These are phyloP conservation scores for Hypoxylon lienhwacheense DNA, from an alignment of 495 filamentous ascomycete genomes.

Conservation along the genomic window DNA sequence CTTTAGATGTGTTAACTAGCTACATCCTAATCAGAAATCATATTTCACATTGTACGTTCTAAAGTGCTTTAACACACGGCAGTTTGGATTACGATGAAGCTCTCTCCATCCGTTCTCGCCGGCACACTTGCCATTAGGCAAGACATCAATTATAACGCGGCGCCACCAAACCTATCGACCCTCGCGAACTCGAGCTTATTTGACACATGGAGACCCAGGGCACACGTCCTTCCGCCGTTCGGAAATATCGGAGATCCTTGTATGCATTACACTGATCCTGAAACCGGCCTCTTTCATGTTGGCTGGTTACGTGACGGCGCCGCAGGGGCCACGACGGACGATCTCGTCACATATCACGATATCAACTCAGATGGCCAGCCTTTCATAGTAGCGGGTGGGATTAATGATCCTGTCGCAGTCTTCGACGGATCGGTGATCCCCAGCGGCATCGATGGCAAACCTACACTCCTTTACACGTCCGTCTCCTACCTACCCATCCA, in stretches of 20 bases:
- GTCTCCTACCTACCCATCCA: conserved; percentile 40
- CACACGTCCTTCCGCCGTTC: conserved; percentile 27
- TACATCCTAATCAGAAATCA: background rate
- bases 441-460: conserved; percentile 23
- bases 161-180: conserved; percentile 31
- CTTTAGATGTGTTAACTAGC: background rate
- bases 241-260: conserved; percentile 34
- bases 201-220: conserved; percentile 32
- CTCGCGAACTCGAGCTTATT: conserved; percentile 27
- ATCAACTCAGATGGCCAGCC: conserved; percentile 22
- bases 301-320: conserved; percentile 27
- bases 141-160: conserved; percentile 30
- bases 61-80: background rate
- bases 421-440: conserved; percentile 34
- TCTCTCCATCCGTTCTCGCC: conserved; percentile 17
- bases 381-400: conserved; percentile 27
- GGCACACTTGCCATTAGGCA: conserved; percentile 19
- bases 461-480: conserved; percentile 40
- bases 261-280: conserved; percentile 34
- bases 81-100: conserved; percentile 26
- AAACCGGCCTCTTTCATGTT: conserved; percentile 33
- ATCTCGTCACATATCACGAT: conserved; percentile 31
- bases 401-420: conserved; percentile 29
- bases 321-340: conserved; percentile 27
- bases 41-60: background rate